Conservation (phyloP, 805 yeast genomes). For the Yarrowia yakushimensis region DNA sequence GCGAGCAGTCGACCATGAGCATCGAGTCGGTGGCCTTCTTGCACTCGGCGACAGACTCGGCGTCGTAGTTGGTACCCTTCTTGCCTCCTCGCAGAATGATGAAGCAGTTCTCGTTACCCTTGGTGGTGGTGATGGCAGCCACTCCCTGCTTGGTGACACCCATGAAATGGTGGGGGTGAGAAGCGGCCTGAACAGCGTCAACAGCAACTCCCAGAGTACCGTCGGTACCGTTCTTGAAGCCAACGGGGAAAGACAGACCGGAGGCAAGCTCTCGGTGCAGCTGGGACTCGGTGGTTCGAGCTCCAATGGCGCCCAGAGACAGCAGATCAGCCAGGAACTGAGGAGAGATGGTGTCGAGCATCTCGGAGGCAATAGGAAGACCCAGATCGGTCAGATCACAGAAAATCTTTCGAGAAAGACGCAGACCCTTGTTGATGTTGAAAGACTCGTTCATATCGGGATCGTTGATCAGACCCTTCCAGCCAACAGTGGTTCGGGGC, state of each 20-base stretch:
- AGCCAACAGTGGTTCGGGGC: conserved; percentile 98
- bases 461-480: conserved; percentile 98
- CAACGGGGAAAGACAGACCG: conserved; percentile 97
- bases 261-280: conserved; percentile 96
- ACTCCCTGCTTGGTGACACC: conserved; percentile 96
- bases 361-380: conserved; percentile 92
- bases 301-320: conserved; percentile 97
- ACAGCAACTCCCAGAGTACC: conserved; percentile 90
- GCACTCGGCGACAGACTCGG: conserved; percentile 68
- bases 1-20: conserved; percentile 96
- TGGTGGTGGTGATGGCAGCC: conserved; percentile 93
- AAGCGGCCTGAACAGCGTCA: conserved; percentile 90
- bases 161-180: conserved; percentile 90
- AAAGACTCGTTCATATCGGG: conserved; percentile 91
- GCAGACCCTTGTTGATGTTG: conserved; percentile 91
- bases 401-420: conserved; percentile 80
- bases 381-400: conserved; percentile 73
- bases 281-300: conserved; percentile 98
- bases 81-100: conserved; percentile 95
- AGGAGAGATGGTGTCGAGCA: conserved; percentile 97
- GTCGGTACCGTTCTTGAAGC: conserved; percentile 98
- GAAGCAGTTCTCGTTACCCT: conserved; percentile 92
- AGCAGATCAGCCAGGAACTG: conserved; percentile 89
- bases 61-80: conserved; percentile 89
- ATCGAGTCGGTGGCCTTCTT: conserved; percentile 53